Conservation (phyloP, 2,329 filamentous ascomycete genomes). For the Orbilia javanica region DNA sequence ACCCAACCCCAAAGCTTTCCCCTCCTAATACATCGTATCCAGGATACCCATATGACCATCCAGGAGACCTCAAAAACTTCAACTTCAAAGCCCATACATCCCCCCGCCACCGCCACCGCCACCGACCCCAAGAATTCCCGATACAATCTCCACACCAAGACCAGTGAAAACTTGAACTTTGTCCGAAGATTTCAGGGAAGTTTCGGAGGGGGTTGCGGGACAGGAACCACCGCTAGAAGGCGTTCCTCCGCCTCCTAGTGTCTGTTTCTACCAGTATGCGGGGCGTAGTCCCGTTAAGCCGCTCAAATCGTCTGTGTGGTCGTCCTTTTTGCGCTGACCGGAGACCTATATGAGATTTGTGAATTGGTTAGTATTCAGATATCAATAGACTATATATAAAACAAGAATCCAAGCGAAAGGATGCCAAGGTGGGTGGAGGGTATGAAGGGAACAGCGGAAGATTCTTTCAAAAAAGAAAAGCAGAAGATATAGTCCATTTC, state of each 20-base stretch:
- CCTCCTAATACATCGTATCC: too few relatives aligned
- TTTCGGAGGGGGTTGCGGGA: background rate
- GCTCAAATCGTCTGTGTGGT: slow-evolving; percentile 67
- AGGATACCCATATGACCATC: too few relatives aligned
- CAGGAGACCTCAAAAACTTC: too few relatives aligned
- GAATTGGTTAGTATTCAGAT: background rate
- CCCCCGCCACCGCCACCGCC: slow-evolving; percentile 4
- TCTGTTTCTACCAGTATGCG: slow-evolving; percentile 70
- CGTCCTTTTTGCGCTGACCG: slow-evolving; percentile 79
- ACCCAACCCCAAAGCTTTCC: too few relatives aligned
- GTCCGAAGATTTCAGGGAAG: background rate
- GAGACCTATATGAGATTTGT: slow-evolving; percentile 69
- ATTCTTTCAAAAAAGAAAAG: slow-evolving; percentile 9
- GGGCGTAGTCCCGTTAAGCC: slow-evolving; percentile 73
- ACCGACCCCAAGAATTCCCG: background rate
- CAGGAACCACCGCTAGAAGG: slow-evolving; percentile 2
- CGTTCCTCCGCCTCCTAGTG: background rate
- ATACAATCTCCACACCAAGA: background rate
- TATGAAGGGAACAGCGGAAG: background rate
- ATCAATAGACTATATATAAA: background rate
- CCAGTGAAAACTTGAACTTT: background rate
- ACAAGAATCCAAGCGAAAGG: background rate
- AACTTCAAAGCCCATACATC: slow-evolving; percentile 14
- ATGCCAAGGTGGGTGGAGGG: too few relatives aligned
- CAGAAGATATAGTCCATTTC: slow-evolving; percentile 36